These are phyloP conservation scores for Pseudogymnoascus sp. DNA, from an alignment of 2,329 filamentous ascomycete genomes.

Conservation along the genomic window DNA sequence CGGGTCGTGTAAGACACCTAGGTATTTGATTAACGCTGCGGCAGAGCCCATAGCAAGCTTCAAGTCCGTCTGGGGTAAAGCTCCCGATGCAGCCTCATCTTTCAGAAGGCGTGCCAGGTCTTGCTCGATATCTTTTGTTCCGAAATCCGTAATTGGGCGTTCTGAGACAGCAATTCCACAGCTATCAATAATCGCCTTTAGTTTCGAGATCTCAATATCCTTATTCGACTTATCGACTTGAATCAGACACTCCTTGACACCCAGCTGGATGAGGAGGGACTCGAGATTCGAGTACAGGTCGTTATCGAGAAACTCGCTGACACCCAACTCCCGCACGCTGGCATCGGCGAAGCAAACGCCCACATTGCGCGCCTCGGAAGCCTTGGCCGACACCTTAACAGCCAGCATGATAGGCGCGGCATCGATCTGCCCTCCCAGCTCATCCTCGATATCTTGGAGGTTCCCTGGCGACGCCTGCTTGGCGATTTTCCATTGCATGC, in stretches of 20 bases:
- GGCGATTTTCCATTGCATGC: conserved; percentile 84
- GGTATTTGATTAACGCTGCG: conserved; percentile 87
- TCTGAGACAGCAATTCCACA: conserved; percentile 88
- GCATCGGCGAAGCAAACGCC: conserved; percentile 98
- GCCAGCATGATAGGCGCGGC: conserved; percentile 90
- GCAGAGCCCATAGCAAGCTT: conserved; percentile 96
- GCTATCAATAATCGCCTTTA: conserved; percentile 82
- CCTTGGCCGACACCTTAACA: conserved; percentile 86
- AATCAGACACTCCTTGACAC: conserved; percentile 89
- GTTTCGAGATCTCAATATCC: conserved; percentile 80
- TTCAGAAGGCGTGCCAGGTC: conserved; percentile 82
- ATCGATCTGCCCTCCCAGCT: conserved; percentile 79
- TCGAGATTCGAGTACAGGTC: conserved; percentile 98
- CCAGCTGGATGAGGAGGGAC: conserved; percentile 89
- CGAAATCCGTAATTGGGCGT: conserved; percentile 69
- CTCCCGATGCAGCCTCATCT: conserved; percentile 70
- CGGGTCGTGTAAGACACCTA: conserved; percentile 80
- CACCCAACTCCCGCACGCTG: conserved; percentile 87
- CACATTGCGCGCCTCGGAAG: conserved; percentile 74
- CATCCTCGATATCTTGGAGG: conserved; percentile 92
- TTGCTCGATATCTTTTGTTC: conserved; percentile 88
- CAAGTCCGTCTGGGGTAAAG: conserved; percentile 81
- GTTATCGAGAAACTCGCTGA: conserved; percentile 98
- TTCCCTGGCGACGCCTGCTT: conserved; percentile 96
- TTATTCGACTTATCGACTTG: conserved; percentile 72